Base-by-base conservation (phyloP, 2,329 filamentous ascomycete genomes). In the Fusarium haematococcum region DNA sequence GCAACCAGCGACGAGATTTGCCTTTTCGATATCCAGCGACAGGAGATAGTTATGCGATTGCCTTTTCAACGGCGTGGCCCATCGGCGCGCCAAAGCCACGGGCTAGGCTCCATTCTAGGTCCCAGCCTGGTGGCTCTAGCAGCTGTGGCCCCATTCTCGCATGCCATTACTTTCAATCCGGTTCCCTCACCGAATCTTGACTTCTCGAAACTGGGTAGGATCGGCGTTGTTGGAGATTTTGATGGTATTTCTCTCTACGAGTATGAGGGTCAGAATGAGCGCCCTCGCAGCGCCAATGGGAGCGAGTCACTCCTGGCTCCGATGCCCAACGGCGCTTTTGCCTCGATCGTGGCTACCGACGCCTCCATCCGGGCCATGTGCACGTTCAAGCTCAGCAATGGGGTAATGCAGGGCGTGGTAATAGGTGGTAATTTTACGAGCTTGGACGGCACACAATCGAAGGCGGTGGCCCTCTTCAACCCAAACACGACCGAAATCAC, bases 381-480 rank as follows among this genome's bases (percentile, higher is more conserved):
- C 85, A 86, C 92, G 23, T 94, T 96, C 78, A 87, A 91, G 61
- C 85, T 88, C 77, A 87, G 88, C 67, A 89, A 94, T 82, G 93
- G 93, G 74, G 88, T 87, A 7, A 84, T 92, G 66, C 87, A 89
- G n/a, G 92, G 93, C 45, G 90, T 98, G 32, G 89, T 98, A 57
- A 89, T 99, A 18, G 97, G 94, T 65, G 97, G 97, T 57, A 98
- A 98, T 85, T 99, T 99, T 81, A 98, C 97, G 35, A 97, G 94
- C 81, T 85, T 99, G 71, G 94, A 92, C 68, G 91, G 91, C 68
- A 88, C 92, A 66, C 86, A 94, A 79, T 94, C 95, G 3, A 91
- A 91, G 63, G 94, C 94, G 52, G 90, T 97, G 66, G 97, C 95
- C 27, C 82, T 97, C 56, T 95, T 95, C 84, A 91, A 98, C 81